These are phyloP conservation scores for Neurospora discreta DNA, from an alignment of 495 filamentous ascomycete species.

Conservation along the genomic window DNA sequence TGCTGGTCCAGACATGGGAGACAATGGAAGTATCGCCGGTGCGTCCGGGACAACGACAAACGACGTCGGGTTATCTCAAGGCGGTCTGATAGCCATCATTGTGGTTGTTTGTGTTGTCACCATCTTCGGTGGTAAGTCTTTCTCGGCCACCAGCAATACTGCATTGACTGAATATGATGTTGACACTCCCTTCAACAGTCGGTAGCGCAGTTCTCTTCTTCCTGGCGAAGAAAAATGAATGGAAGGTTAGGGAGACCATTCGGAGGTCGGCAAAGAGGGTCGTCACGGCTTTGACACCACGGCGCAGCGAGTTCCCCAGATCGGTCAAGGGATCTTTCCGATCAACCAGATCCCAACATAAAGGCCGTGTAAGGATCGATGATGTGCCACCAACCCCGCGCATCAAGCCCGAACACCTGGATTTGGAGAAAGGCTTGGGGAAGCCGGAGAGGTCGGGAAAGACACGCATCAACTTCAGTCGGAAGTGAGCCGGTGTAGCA, in stretches of 20 bases:
- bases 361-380: conserved; percentile 23
- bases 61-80: conserved; percentile 42
- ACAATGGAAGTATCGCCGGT: conserved; percentile 37
- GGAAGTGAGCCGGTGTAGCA: conserved; percentile 8
- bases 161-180: background rate
- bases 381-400: conserved; percentile 42
- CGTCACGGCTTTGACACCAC: conserved; percentile 40
- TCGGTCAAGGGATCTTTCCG: conserved; percentile 32
- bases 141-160: background rate
- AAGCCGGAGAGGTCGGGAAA: conserved; percentile 23
- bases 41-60: conserved; percentile 41
- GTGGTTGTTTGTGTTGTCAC: conserved; percentile 47
- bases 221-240: conserved; percentile 46
- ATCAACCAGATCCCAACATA: conserved; percentile 13
- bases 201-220: conserved; percentile 39
- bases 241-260: conserved; percentile 42
- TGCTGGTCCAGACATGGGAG: conserved; percentile 11
- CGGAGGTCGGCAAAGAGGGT: conserved; percentile 43
- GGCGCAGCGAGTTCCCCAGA: conserved; percentile 42
- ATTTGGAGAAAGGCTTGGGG: conserved; percentile 41
- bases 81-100: conserved; percentile 51
- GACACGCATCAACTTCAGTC: conserved; percentile 21
- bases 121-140: conserved; percentile 42
- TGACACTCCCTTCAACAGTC: conserved; percentile 22
- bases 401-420: conserved; percentile 25